Evolutionary conservation across 176 grass and related monocot genomes (phyloP).

Genomic region (Thinopyrum elongatum): DNA sequence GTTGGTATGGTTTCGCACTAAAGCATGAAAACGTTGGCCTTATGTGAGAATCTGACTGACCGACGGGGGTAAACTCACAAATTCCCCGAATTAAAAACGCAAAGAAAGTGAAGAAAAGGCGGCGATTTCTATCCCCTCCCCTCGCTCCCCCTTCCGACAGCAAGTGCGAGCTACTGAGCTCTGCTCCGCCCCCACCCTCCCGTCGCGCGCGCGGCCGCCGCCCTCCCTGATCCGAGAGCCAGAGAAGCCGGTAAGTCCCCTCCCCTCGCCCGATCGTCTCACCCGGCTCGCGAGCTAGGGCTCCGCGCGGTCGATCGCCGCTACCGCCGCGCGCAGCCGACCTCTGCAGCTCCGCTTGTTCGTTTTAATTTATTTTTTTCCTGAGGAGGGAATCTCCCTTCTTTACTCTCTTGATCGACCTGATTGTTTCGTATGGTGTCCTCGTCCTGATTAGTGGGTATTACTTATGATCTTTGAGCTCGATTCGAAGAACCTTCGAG

Average conservation of each 20-base stretch:
- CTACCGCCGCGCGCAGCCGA: background rate
- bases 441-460: background rate
- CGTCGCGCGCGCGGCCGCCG: slow-evolving; percentile 16
- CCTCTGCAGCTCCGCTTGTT: background rate
- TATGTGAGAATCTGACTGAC: background rate
- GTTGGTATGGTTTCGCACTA: too few species aligned
- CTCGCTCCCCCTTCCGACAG: slow-evolving; percentile 24
- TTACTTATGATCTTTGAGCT: background rate
- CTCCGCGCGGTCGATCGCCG: background rate
- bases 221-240: slow-evolving; percentile 27
- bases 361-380: background rate
- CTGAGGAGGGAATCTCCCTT: background rate
- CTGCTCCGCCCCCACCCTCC: slow-evolving; percentile 18
- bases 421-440: background rate
- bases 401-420: background rate
- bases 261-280: background rate
- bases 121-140: slow-evolving; percentile 1
- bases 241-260: slow-evolving; percentile 17
- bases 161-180: slow-evolving; percentile 34
- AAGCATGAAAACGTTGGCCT: background rate
- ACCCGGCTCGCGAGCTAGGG: background rate
- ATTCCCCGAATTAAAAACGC: slow-evolving; percentile 20
- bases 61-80: background rate
- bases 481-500: background rate
- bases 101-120: background rate